These are phyloP conservation scores for Soucietia sequanensis DNA, from an alignment of 805 yeast species.

Conservation along the genomic window DNA sequence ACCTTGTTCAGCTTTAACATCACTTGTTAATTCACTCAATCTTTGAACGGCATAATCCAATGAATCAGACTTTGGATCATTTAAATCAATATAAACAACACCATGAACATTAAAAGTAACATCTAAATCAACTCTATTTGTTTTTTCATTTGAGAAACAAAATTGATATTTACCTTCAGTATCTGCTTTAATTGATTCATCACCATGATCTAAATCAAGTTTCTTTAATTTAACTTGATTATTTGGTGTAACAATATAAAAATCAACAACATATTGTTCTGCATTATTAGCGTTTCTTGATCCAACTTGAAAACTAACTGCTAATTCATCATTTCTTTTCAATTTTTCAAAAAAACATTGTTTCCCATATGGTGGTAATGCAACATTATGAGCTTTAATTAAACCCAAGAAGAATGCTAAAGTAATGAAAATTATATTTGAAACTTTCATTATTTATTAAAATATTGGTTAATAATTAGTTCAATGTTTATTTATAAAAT, in stretches of 20 bases:
- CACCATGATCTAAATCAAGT: conserved; percentile 75
- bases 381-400: conserved; percentile 71
- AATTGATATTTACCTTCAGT: conserved; percentile 74
- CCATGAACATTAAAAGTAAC: conserved; percentile 96
- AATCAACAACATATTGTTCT: conserved; percentile 66
- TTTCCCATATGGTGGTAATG: conserved; percentile 78
- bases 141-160: conserved; percentile 88
- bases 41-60: conserved; percentile 81
- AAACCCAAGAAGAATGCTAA: conserved; percentile 13
- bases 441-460: too few species aligned
- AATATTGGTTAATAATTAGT: too few species aligned
- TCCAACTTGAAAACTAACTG: conserved; percentile 91
- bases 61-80: conserved; percentile 71
- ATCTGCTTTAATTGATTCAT: conserved; percentile 63
- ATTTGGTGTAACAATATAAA: conserved; percentile 43
- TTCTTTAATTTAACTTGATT: conserved; percentile 51
- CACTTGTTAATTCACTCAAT: conserved; percentile 72
- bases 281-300: conserved; percentile 75
- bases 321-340: conserved; percentile 79
- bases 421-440: too few species aligned
- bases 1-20: conserved; percentile 88
- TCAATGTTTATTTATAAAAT: too few species aligned
- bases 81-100: conserved; percentile 78
- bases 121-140: conserved; percentile 73
- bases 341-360: conserved; percentile 86